Base-by-base conservation (phyloP, 2,329 filamentous ascomycete genomes). In the Sordariomycetes sp. region DNA sequence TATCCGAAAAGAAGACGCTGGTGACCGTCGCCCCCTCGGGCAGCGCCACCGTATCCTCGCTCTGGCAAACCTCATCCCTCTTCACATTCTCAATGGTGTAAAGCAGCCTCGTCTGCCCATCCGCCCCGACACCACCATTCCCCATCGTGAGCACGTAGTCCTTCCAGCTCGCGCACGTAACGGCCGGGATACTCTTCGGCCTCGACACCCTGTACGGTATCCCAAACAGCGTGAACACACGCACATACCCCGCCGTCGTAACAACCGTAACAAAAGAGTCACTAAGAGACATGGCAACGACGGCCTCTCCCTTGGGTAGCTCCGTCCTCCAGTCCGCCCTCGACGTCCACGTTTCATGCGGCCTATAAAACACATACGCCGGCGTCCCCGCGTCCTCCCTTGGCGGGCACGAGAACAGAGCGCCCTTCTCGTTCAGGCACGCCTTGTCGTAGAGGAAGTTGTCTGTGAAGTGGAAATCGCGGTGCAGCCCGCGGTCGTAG, bases 381-480 rank as follows among this genome's bases (percentile, higher is more conserved):
- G 88, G 84, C 10, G 69, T 64, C 59, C 84, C 81, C 13, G 32
- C 20, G 12, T 53, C 32, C 35, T 82, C 79, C 10, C 76, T 78
- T 1, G 89, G 83, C 24, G 85, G 87, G 60, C 88, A 92, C 1
- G 90, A 87, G 67, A 96, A 96, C 0, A 96, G 77, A 0, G 90
- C 80, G 17, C 94, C 92, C 58, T 89, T 85, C 59, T 95, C 87
- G 63, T 89, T 85, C 58, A 99, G 76, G 65, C 92, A 97, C 22
- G 94, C 92, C 70, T 96, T 96, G 72, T 99, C 94, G 70, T 97
- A 97, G 3, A 90, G 78, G 67, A 90, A 96, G 1, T 90, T 92
- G 67, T 99, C 94, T 13, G 91, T 97, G 68, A 99, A 97, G 73
- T 97, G 94, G 65, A 96, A 96, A 68, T 97, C 90, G 53, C 92